Evolutionary conservation across 78 protist species (phyloP), one percentile per base, ranked within the genome.

Genomic region (Salpingoeca rosetta): DNA sequence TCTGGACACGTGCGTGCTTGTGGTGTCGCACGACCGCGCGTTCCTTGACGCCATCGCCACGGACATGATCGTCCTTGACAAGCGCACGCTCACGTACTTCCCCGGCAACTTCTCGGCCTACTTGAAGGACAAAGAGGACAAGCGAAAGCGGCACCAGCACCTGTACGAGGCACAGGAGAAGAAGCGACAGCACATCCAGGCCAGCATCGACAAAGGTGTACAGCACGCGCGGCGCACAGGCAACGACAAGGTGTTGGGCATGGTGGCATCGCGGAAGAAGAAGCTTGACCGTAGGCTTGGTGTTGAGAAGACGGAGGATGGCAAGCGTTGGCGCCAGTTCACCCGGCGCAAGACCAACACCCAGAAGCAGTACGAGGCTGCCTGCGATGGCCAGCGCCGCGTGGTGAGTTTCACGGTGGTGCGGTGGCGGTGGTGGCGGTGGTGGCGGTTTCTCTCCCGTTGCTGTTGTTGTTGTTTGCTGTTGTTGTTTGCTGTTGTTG

Each of bases 11-110:
- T 90, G 90, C 25, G 45, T 95, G 27, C 76, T 94, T 3, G 85
- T 94, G 72, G 95, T 94, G 24, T 90, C 95, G 26, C 98, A 96
- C 89, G 96, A 95, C 84, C 86, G 94, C 44, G 89, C 75, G 57
- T 96, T 96, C 88, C 85, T 95, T 78, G 91, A 93, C 85, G 88
- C 73, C 10, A 94, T 94, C 28, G 80, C 85, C 77, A 92, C 95
- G 74, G 94, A 94, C 86, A 89, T 94, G 28, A 73, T 94, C 36
- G 91, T 85, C 56, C 83, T 95, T 51, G 75, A 83, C 56, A 72
- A 93, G 57, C 77, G 73, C 37, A 73, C 86, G 81, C 89, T 95
- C 84, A 84, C 44, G 42, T 91, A 92, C 91, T 95, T 90, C 35
- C 79, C 26, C 35, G 88, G 84, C 1, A 81, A 81, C 45, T 85